Conservation (phyloP, 352 stramenopile species). For the Thalassiosira delicatula region DNA sequence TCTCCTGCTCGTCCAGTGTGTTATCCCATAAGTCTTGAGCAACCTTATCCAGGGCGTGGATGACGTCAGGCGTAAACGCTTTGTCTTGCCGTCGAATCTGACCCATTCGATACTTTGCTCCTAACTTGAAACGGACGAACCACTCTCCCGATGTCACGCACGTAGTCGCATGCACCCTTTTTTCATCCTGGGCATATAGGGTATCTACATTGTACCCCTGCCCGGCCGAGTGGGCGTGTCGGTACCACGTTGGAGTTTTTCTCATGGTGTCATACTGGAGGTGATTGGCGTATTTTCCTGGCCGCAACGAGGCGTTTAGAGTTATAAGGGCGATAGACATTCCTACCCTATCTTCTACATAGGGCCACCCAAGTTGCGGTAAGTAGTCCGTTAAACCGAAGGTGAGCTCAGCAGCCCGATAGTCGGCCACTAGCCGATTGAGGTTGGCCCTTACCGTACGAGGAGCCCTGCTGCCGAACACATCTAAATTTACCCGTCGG, state of each 20-base stretch:
- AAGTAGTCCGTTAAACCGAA: not conserved
- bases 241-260: constrained; percentile 7
- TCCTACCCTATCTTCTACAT: constrained; percentile 32
- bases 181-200: not conserved
- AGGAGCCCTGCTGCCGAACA: not conserved
- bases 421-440: not conserved
- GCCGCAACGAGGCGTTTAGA: not conserved
- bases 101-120: constrained; percentile 13
- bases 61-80: constrained; percentile 2
- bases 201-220: not conserved
- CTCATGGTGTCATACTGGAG: constrained; percentile 22
- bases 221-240: not conserved
- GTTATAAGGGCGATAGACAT: not conserved
- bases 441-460: not conserved
- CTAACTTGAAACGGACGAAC: constrained; percentile 6
- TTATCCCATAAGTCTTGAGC: not conserved
- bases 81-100: constrained; percentile 6
- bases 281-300: not conserved
- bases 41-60: not conserved
- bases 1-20: not conserved
- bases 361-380: not conserved
- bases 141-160: not conserved
- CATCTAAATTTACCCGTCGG: constrained; percentile 14
- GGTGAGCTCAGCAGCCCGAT: not conserved
- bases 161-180: not conserved